Base-by-base conservation (phyloP, 1,284 basidiomycete genomes). In the Chalciporus piperatoides region DNA sequence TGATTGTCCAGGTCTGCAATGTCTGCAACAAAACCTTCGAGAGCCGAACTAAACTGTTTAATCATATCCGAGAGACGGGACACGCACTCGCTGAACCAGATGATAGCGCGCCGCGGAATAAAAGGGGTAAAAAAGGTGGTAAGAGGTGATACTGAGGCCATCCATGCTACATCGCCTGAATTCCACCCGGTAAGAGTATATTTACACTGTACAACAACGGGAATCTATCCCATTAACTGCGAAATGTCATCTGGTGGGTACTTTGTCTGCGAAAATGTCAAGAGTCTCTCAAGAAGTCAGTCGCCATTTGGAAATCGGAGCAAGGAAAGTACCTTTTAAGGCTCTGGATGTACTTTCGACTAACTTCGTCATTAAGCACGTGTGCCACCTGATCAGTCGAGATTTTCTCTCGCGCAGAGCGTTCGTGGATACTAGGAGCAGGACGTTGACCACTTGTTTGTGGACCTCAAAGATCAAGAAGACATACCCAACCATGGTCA, bases 331-430 rank as follows among this genome's bases (percentile, higher is more conserved):
- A 90, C 92, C 96, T 73, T 72, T 99, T 99, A 44, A 99, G 72
- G 63, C 92, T 96, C 70, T 99, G 97, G 56, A 99, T 99, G 66
- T 98, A 99, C 72, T 99, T 99, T 52, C 97, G 79, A 62, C 92
- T 95, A 59, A 98, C 93, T 81, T 99, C 97, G 63, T 99, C 97
- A 67, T 99, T 99, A 52, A 99, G 70, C 2, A 98, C 96, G 69
- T 99, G 97, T 0, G 96, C 97, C 4, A 99, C 92, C 63, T 96
- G 93, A 67, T 97, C 94, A 33, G 89, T 86, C 25, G 91, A 94
- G 55, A 99, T 98, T 73, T 97, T 98, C 68, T 98, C 94, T 59
- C 95, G 84, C 0, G 94, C 95, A 1, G 92, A 95, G 64, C 97
- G 88, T 70, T 97, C 96, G 71, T 99, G 97, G 56, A 99, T 98